Evolutionary conservation across 169 alveolate genomes (phyloP).

Genomic region (Eimeria sp.): DNA sequence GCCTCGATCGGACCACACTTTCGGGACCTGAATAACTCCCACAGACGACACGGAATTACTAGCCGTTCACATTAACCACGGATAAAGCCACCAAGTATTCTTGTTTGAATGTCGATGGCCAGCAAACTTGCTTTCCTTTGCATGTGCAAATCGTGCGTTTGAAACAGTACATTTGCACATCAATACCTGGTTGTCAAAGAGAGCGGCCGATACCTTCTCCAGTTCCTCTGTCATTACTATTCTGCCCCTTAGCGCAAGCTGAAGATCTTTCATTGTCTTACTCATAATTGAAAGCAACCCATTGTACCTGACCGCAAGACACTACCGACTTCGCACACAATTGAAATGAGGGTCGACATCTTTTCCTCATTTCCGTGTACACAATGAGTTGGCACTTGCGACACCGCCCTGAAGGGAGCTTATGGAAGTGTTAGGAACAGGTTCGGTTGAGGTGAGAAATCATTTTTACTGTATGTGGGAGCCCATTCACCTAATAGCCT

Average conservation of each 20-base stretch:
- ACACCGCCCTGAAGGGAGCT: not conserved
- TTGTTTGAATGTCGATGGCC: not conserved
- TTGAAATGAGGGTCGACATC: not conserved
- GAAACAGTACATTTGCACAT: not conserved
- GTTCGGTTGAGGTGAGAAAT: not conserved
- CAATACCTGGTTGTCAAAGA: conserved; percentile 90
- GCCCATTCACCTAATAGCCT: conserved; percentile 90
- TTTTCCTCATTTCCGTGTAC: not conserved
- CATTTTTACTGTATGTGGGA: not conserved
- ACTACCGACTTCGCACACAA: not conserved
- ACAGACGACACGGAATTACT: not conserved
- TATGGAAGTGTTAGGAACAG: not conserved
- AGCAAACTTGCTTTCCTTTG: not conserved
- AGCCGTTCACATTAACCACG: not conserved
- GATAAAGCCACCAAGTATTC: not conserved
- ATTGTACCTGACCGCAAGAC: conserved; percentile 90
- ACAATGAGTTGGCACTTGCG: not conserved
- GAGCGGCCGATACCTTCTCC: conserved; percentile 92
- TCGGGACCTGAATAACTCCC: conserved; percentile 89
- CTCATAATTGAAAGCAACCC: conserved; percentile 91
- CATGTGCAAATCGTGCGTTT: not conserved
- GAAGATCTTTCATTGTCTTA: conserved; percentile 90
- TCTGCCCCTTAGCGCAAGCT: conserved; percentile 96
- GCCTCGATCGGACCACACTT: conserved; percentile 94
- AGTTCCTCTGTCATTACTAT: conserved; percentile 96